Base-by-base conservation (phyloP, 2,329 filamentous ascomycete species). In the Colletotrichum destructivum region DNA sequence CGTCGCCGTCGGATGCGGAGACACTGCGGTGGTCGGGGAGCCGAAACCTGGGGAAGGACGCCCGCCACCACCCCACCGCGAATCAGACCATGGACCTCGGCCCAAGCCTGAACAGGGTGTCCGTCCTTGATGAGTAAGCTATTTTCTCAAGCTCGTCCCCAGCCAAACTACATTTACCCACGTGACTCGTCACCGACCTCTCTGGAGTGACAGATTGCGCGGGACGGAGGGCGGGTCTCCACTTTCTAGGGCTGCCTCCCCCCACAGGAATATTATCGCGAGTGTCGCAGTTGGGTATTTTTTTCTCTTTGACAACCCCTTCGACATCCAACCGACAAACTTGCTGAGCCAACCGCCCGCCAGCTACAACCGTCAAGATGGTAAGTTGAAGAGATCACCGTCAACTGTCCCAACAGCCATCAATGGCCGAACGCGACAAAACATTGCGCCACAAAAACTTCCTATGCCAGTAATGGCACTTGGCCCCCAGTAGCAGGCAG, bases 311-410 rank as follows among this genome's bases (percentile, higher is more conserved):
- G 70, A 78, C 75, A 71, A 69, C 75, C 76, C 75, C 78, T 80
- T 80, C 76, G 78, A 80, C 79, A 78, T 61, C 65, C 57, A 74
- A 38, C 18, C 60, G 61, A 74, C 64, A 63, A 74, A 46, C 69
- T 75, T 62, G 67, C 63, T 72, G 69, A 74, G 72, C 69, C 46
- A 44, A 49, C 69, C 69, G 55, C 61, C 69, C 62, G 65, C 69
- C 70, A 69, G 83, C 80, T 81, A 85, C 85, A 83, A 83, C 85
- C 85, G 84, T 88, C 89, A 92, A 88, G 84, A 92, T 92, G 90
- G 90, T 92, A 86, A 92, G 90, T 91, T 86, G 75, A 86, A 80
- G 72, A 65, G 66, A 55, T 63, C 63, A 64, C 64, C 47, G 68
- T 59, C 61, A 57, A 6, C 23, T 72, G 26, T 44, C 44, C 18